Evolutionary conservation across 1,139 yeast genomes (phyloP).

Genomic region (Pneumocystis carinii): DNA sequence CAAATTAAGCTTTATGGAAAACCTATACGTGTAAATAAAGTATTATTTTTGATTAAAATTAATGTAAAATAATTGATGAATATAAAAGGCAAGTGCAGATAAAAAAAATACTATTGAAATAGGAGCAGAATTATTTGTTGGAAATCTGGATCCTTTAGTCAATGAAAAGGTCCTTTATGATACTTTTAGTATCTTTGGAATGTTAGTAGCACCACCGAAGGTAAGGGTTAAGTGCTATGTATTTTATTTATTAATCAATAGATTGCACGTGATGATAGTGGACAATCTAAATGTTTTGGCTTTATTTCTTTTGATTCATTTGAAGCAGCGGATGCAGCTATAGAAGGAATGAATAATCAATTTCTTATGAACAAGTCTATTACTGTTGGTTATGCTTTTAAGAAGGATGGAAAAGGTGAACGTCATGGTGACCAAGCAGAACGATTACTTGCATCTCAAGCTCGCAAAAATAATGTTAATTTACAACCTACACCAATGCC

Average conservation of each 20-base stretch:
- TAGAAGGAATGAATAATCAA: conserved; percentile 53
- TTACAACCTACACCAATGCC: conserved; percentile 1
- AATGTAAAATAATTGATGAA: background rate
- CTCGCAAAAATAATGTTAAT: conserved; percentile 27
- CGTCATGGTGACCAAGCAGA: conserved; percentile 75
- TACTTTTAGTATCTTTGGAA: conserved; percentile 61
- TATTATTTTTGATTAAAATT: background rate
- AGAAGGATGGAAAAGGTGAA: conserved; percentile 41
- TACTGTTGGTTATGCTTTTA: conserved; percentile 54
- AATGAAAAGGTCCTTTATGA: conserved; percentile 45
- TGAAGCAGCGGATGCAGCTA: conserved; percentile 56
- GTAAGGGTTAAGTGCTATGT: background rate
- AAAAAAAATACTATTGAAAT: conserved; percentile 31
- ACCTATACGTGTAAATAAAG: conserved; percentile 41
- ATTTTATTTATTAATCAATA: background rate
- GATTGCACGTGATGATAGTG: conserved; percentile 38
- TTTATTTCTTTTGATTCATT: conserved; percentile 49
- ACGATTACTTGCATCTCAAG: conserved; percentile 56
- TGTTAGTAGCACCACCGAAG: conserved; percentile 37
- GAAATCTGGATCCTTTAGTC: conserved; percentile 53
- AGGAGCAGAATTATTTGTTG: conserved; percentile 65
- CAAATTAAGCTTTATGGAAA: conserved; percentile 55
- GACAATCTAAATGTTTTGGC: conserved; percentile 49
- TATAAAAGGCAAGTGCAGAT: conserved; percentile 26
- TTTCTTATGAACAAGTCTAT: conserved; percentile 54